phyloP scores from a whole-genome alignment of 2,329 filamentous ascomycete species.

The Xylaria sp. region DNA sequence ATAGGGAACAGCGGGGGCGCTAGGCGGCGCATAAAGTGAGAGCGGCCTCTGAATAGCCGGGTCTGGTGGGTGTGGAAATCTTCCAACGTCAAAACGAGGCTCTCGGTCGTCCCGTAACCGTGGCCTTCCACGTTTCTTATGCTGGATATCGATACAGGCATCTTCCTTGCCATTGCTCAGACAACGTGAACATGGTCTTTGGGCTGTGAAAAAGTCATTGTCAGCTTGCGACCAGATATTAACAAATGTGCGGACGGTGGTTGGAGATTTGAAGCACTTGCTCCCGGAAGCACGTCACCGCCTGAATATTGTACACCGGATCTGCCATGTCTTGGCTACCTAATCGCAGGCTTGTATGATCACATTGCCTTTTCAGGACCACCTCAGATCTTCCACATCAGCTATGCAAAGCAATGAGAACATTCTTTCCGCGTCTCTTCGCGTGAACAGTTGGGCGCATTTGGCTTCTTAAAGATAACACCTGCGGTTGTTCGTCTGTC shows the following conservation, averaged over 20 bases:
- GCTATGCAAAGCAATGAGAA: background rate
- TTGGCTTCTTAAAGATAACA: background rate
- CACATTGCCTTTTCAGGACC: background rate
- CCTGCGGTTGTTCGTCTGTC: background rate
- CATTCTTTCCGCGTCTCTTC: background rate
- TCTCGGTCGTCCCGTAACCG: conserved; percentile 76
- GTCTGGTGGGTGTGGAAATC: conserved; percentile 54
- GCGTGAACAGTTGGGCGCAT: background rate
- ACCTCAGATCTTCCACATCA: background rate
- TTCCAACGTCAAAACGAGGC: conserved; percentile 59
- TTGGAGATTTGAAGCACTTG: conserved; percentile 17
- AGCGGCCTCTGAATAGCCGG: conserved; percentile 55
- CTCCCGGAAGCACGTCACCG: conserved; percentile 6
- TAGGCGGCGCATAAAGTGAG: conserved; percentile 56
- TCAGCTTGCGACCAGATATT: conserved; percentile 41
- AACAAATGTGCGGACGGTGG: background rate
- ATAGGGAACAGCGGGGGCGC: conserved; percentile 51
- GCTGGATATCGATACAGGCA: conserved; percentile 80
- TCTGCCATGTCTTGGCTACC: background rate
- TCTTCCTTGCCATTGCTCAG: conserved; percentile 80
- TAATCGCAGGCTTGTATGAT: background rate
- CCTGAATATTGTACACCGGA: background rate
- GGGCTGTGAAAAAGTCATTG: conserved; percentile 54
- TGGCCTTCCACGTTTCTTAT: conserved; percentile 83
- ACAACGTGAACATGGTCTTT: conserved; percentile 80